Evolutionary conservation across 257 asterid species (phyloP), one percentile per base, ranked within the genome.

Genomic region (Marsdenia floribunda): DNA sequence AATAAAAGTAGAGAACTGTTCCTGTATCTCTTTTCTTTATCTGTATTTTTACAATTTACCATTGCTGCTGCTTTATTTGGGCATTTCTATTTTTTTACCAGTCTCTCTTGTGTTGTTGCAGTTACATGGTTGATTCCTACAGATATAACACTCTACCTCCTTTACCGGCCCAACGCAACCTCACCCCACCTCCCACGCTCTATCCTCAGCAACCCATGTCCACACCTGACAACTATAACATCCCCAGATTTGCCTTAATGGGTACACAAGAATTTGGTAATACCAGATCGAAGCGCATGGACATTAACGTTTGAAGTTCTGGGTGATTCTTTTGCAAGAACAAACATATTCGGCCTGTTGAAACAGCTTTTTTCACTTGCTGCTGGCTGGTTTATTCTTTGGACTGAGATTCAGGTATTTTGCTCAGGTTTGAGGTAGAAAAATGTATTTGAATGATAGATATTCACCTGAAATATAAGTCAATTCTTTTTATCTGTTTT

Each of bases 171-270:
- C 97, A 94, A 73, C 92, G 85, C 77, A 94, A 94, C 81, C 85
- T 91, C 85, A 92, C 96, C 2, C 98, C 98, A 12, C 98, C 98
- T 66, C 97, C 97, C 74, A 94, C 97, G 29, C 97, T 94, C 67
- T 94, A 94, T 80, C 98, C 98, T 0, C 98, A 94, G 86, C 96
- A 90, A 81, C 98, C 98, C 49, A 91, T 94, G 95, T 88, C 90
- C 29, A 88, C 98, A 6, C 98, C 98, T 0, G 96, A 90, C 78
- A 86, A 86, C 60, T 87, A 92, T 82, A 87, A 61, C 89, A 86
- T 90, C 65, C 90, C 93, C 14, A 87, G 92, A 81, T 93, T 88
- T 78, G 88, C 85, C 18, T 71, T 79, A 68, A 16, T 80, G 16
- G 82, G 79, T 77, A 65, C 87, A 71, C 88, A 83, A 29, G 98